Conservation (phyloP, 352 stramenopile genomes). For the Blastocystis sp. region DNA sequence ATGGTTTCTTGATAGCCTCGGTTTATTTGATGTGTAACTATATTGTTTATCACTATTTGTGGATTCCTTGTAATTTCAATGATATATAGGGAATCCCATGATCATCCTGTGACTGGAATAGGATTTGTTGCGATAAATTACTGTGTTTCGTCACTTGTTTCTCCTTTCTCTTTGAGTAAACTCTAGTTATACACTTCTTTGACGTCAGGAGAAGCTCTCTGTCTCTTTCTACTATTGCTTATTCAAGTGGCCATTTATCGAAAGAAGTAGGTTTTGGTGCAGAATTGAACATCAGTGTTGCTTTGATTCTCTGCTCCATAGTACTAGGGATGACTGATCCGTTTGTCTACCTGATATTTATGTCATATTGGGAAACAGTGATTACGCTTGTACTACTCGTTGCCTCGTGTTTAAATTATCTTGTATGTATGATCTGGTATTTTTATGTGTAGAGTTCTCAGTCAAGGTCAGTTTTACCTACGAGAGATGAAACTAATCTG, state of each 20-base stretch:
- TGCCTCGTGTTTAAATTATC: neutral
- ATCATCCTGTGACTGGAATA: no score
- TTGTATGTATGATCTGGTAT: neutral
- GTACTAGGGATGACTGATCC: neutral
- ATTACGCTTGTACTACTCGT: neutral
- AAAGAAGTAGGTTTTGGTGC: neutral
- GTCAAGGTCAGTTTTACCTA: neutral
- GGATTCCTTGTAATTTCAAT: no score
- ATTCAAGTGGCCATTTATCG: neutral
- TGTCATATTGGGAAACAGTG: neutral
- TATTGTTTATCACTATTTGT: neutral
- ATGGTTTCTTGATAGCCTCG: neutral
- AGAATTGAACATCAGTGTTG: neutral
- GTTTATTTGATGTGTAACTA: neutral
- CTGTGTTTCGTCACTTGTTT: neutral
- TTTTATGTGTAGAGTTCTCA: neutral
- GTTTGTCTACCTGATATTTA: neutral
- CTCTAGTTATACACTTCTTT: no score
- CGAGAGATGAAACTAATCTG: neutral
- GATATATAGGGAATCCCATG: no score
- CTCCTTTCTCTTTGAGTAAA: no score
- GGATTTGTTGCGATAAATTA: neutral
- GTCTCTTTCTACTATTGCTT: neutral
- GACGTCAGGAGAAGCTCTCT: no score
- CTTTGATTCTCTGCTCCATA: neutral